Conservation (phyloP, 495 filamentous ascomycete species). For the Penicillium soppii region DNA sequence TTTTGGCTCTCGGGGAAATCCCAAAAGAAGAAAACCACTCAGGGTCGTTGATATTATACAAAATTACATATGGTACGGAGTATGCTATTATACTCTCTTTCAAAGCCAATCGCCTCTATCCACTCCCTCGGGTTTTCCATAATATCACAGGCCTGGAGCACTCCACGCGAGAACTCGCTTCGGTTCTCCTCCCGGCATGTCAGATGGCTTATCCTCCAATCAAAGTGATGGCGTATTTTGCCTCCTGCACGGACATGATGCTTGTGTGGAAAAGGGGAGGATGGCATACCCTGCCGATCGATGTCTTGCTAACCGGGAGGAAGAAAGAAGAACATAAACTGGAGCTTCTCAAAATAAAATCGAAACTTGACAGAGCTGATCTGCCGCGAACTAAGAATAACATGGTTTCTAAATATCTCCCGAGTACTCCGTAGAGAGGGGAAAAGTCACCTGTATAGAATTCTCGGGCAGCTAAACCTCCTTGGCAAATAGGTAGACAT, state of each 20-base stretch:
- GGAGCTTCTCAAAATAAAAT: background rate
- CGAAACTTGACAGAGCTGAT: constrained; percentile 5
- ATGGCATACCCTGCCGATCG: constrained; percentile 2
- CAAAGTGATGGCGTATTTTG: background rate
- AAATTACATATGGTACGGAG: too few relatives aligned
- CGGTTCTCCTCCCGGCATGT: background rate
- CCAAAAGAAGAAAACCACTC: background rate
- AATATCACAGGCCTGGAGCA: background rate
- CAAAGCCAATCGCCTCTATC: constrained; percentile 11
- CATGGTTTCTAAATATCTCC: constrained; percentile 5
- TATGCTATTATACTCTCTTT: background rate
- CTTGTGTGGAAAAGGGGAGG: background rate
- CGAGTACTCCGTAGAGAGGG: background rate
- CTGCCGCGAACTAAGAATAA: background rate
- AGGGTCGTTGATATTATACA: background rate
- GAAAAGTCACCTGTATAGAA: background rate
- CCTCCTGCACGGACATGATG: constrained; percentile 2
- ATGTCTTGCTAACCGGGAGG: background rate
- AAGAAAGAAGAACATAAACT: background rate
- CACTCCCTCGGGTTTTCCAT: constrained; percentile 5
- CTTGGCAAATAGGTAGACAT: constrained; percentile 1
- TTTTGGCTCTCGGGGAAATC: background rate
- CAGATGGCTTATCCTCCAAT: constrained; percentile 1
- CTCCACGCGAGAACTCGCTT: constrained; percentile 4
- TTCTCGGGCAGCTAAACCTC: background rate